Evolutionary conservation across 2,329 filamentous ascomycete genomes (phyloP).

Genomic region (Trematosphaeria pertusa): DNA sequence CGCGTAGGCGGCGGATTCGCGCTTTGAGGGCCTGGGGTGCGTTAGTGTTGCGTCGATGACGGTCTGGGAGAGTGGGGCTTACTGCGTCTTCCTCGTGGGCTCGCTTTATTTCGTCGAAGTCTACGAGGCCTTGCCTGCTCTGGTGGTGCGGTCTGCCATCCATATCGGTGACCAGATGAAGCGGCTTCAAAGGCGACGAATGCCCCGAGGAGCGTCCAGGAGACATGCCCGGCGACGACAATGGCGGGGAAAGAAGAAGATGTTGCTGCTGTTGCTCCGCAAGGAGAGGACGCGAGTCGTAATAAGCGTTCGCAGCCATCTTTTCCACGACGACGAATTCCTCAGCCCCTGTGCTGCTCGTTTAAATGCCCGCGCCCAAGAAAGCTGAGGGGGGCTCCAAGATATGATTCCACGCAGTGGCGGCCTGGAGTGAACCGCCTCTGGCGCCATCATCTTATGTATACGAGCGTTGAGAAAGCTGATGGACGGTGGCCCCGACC

Average conservation of each 20-base stretch:
- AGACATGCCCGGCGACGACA: background rate
- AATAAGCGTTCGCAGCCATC: conserved; percentile 9
- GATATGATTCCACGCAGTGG: too few relatives aligned
- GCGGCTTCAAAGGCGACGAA: conserved; percentile 22
- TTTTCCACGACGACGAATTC: background rate
- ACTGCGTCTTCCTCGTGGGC: conserved; percentile 29
- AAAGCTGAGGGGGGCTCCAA: background rate
- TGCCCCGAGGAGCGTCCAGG: conserved; percentile 8
- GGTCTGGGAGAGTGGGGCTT: conserved; percentile 5
- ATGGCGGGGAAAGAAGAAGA: conserved; percentile 1
- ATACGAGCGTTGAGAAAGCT: too few relatives aligned
- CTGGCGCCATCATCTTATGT: too few relatives aligned
- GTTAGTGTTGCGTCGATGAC: conserved; percentile 6
- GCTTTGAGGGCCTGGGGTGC: conserved; percentile 42
- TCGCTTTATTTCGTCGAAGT: conserved; percentile 25
- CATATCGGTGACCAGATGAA: conserved; percentile 18
- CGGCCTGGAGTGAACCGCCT: too few relatives aligned
- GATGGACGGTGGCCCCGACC: too few relatives aligned
- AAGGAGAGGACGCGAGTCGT: background rate
- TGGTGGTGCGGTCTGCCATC: conserved; percentile 12
- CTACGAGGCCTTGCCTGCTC: conserved; percentile 12
- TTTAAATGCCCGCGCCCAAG: background rate
- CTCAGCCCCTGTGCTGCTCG: background rate
- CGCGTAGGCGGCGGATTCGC: conserved; percentile 46
- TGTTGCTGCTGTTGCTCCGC: conserved; percentile 10